A percentile compares a stretch with the other conserved stretches of the same genome.
These are phyloP conservation scores for Alliaria petiolata DNA, from an alignment of 345 rosid species.

Conservation along the genomic window DNA sequence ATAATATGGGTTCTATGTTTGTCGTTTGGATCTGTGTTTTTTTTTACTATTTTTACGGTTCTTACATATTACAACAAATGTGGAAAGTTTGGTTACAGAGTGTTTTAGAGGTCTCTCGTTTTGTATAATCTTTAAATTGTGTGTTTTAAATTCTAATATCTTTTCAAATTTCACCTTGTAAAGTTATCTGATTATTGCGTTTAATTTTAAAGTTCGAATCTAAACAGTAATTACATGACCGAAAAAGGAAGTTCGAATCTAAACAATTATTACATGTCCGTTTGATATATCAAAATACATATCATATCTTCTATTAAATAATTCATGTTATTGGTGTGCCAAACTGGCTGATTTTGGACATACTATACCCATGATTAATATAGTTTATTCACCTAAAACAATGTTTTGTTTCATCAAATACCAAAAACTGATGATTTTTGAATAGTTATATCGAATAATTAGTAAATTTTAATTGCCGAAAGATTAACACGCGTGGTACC, in stretches of 20 bases:
- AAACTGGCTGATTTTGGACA: conserved; percentile 19
- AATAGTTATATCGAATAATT: background rate
- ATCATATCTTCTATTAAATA: background rate
- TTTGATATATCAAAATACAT: conserved; percentile 1
- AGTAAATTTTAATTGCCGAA: conserved; percentile 1
- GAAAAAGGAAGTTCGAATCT: background rate
- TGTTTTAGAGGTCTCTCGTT: background rate
- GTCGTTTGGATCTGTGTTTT: background rate
- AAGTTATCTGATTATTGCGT: background rate
- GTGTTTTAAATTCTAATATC: too few relatives aligned
- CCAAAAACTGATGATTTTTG: background rate
- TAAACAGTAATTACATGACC: conserved; percentile 1
- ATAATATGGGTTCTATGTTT: background rate
- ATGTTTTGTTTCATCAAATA: conserved; percentile 3
- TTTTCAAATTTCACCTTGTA: background rate
- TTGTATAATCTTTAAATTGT: too few relatives aligned
- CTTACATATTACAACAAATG: background rate
- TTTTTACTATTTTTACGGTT: background rate
- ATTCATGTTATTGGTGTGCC: conserved; percentile 5
- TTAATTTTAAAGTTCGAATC: background rate
- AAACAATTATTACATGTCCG: background rate
- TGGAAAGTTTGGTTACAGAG: background rate
- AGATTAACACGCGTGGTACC: conserved; percentile 24
- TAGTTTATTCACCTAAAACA: background rate
- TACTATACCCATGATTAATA: background rate